Conservation (phyloP, 1,284 basidiomycete genomes). For the Ustilago bromivora region DNA sequence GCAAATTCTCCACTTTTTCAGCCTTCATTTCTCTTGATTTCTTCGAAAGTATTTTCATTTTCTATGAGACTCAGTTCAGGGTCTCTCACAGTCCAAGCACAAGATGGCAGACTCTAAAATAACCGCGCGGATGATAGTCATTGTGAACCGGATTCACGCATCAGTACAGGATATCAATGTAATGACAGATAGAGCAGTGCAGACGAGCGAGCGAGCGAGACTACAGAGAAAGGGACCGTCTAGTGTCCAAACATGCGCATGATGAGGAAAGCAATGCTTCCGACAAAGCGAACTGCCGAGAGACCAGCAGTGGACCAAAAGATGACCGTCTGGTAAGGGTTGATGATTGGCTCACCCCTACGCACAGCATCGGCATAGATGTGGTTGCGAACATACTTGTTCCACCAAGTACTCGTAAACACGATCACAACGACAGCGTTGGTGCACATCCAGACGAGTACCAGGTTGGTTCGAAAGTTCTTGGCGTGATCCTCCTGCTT, state of each 20-base stretch:
- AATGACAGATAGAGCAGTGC: slow-evolving; percentile 1
- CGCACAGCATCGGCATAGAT: slow-evolving; percentile 26
- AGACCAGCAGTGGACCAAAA: slow-evolving; percentile 55
- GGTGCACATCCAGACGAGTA: slow-evolving; percentile 79
- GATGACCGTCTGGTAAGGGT: slow-evolving; percentile 49
- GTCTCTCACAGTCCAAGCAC: background rate
- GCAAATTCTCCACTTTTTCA: background rate
- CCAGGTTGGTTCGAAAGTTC: slow-evolving; percentile 90
- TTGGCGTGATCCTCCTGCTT: slow-evolving; percentile 67
- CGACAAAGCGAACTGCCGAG: slow-evolving; percentile 49
- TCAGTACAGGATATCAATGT: background rate
- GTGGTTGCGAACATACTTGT: slow-evolving; percentile 40
- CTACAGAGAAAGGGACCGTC: background rate
- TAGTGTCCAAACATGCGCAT: slow-evolving; percentile 54
- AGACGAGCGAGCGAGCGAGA: background rate
- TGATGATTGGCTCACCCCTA: slow-evolving; percentile 37
- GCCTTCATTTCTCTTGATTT: background rate
- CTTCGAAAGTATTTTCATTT: background rate
- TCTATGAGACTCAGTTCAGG: background rate
- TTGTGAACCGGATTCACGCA: background rate
- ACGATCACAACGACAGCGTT: slow-evolving; percentile 63
- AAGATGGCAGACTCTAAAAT: too few relatives aligned
- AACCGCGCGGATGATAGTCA: background rate
- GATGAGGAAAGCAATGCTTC: slow-evolving; percentile 49
- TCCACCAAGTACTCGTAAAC: slow-evolving; percentile 56